phyloP scores from a whole-genome alignment of 2,329 filamentous ascomycete genomes.

The Leptosphaerulina australis region DNA sequence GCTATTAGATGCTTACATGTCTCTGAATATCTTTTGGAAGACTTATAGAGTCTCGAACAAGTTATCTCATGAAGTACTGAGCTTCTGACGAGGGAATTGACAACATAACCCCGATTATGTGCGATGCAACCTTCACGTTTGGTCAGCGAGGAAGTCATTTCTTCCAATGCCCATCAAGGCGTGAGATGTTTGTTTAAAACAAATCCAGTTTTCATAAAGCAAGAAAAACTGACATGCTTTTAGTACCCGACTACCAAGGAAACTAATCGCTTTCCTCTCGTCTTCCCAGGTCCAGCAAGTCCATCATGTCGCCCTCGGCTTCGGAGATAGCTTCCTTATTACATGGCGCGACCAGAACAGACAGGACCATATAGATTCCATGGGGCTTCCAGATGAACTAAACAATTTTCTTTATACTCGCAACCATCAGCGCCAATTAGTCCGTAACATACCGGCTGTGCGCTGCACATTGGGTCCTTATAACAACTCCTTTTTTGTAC shows the following conservation, averaged over 20 bases:
- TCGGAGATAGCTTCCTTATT: conserved; percentile 42
- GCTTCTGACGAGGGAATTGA: background rate
- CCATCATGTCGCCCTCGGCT: conserved; percentile 42
- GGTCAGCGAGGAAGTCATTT: conserved; percentile 45
- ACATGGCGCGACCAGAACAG: conserved; percentile 40
- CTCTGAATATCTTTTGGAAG: background rate
- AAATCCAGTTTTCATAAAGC: background rate
- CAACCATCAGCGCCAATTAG: conserved; percentile 11
- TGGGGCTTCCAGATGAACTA: conserved; percentile 36
- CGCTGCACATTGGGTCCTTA: conserved; percentile 41
- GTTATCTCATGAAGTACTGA: too few relatives aligned
- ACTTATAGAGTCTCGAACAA: background rate
- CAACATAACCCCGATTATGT: conserved; percentile 26
- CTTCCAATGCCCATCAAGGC: conserved; percentile 39
- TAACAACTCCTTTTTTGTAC: conserved; percentile 42
- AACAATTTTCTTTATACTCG: conserved; percentile 33
- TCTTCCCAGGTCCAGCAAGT: conserved; percentile 33
- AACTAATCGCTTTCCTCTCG: conserved; percentile 33
- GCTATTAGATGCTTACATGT: background rate
- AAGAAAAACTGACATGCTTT: background rate
- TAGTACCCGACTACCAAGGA: conserved; percentile 38
- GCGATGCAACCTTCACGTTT: conserved; percentile 43
- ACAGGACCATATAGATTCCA: conserved; percentile 34
- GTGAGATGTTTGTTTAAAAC: conserved; percentile 32
- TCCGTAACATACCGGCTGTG: conserved; percentile 36